phyloP scores from a whole-genome alignment of 108 stramenopile genomes.

The Skeletonema marinoi region DNA sequence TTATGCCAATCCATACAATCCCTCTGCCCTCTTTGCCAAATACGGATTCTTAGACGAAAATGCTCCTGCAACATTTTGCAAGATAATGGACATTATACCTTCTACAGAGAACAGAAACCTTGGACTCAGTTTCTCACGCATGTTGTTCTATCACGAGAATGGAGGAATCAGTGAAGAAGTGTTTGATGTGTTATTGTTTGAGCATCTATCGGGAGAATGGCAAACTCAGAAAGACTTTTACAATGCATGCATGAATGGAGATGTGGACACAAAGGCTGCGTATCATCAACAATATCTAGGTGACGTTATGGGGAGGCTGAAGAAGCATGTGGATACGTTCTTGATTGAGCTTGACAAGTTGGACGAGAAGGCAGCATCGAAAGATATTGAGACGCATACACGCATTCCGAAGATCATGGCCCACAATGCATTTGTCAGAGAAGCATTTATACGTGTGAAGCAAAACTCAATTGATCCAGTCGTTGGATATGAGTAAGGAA shows the following conservation, averaged over 20 bases:
- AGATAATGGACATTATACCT: slow-evolving; percentile 55
- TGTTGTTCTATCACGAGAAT: slow-evolving; percentile 67
- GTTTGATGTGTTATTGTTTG: slow-evolving; percentile 59
- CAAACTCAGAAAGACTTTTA: slow-evolving; percentile 49
- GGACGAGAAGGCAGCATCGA: slow-evolving; percentile 37
- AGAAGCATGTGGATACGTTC: slow-evolving; percentile 58
- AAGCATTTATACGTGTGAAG: slow-evolving; percentile 54
- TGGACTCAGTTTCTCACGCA: slow-evolving; percentile 59
- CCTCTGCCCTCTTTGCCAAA: slow-evolving; percentile 57
- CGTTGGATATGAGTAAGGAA: neutral
- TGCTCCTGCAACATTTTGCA: slow-evolving; percentile 62
- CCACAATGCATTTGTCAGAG: slow-evolving; percentile 56
- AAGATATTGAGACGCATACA: slow-evolving; percentile 39
- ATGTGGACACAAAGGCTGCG: slow-evolving; percentile 48
- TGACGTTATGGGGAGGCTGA: slow-evolving; percentile 40
- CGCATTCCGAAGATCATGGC: slow-evolving; percentile 46
- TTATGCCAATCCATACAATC: slow-evolving; percentile 56
- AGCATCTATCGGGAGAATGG: slow-evolving; percentile 34
- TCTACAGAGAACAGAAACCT: slow-evolving; percentile 53
- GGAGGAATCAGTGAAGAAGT: slow-evolving; percentile 63
- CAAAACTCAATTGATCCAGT: slow-evolving; percentile 38
- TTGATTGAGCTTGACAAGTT: slow-evolving; percentile 48
- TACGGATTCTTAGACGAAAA: slow-evolving; percentile 70
- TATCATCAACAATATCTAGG: slow-evolving; percentile 57
- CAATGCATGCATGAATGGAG: slow-evolving; percentile 54